Evolutionary conservation across 139 green algal genomes (phyloP), one percentile per base, ranked within the genome.

Genomic region (Tetradesmus obliquus): DNA sequence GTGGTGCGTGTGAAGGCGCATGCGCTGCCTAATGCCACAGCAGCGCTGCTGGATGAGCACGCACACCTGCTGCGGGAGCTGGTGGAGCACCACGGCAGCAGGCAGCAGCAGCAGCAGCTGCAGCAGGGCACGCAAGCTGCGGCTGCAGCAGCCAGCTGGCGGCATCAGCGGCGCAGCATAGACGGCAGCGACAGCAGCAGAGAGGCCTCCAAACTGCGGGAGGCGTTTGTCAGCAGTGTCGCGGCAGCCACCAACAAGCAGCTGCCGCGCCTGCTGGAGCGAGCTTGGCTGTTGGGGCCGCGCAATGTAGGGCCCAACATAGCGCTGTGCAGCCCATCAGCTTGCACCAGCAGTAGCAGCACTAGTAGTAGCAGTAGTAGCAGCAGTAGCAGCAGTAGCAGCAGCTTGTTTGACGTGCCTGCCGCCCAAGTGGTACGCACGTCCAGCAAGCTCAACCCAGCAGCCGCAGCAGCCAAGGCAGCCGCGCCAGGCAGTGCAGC

Each of bases 241-340:
- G 13, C 51, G 13, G 17, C 20, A 60, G 24, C 32, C 20, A 51
- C 8, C 8, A 79, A 90, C 62, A 88, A 81, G 92, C 91, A 93
- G 91, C 87, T 91, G 86, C 58, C 57, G 62, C 10, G 55, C n/a
- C 79, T 94, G 79, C 9, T 97, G 80, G 93, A 95, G 93, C 82
- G 94, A 1, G 94, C 96, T 0, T 99, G 98, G 98, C 80, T 96
- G 66, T 91, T 99, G 90, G 98, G 98, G 2, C 98, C 98, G 3
- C 94, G 95, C 24, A 93, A 94, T 13, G 91, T 93, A 0, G 98
- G 98, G 0, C 96, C 98, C 24, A 98, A 98, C 94, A 4, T 99
- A 55, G 95, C 99, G 22, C 94, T 99, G 9, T 80, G 91, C 24
- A 86, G 87, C 22, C 76, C 76, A 79, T 62, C 71, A 6, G 71